Conservation (phyloP, 257 asterid genomes). For the Cynanchum wilfordii region DNA sequence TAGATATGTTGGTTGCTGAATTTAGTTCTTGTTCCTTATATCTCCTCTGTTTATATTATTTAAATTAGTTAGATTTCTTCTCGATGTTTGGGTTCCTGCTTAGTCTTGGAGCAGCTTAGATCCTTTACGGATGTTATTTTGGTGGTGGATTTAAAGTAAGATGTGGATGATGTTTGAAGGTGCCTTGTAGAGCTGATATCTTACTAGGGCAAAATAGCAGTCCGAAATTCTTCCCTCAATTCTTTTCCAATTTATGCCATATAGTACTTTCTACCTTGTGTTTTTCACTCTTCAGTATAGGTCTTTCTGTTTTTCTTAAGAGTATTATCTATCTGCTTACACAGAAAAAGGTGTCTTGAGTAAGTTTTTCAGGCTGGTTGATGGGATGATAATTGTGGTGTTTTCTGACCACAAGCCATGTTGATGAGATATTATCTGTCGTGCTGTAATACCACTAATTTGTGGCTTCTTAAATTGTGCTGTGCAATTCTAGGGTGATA, state of each 20-base stretch:
- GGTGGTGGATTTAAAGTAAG: not conserved
- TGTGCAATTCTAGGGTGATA: not conserved
- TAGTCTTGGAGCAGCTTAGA: not conserved
- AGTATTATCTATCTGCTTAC: not conserved
- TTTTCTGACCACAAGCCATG: not conserved
- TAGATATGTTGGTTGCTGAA: not conserved
- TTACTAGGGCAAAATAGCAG: not conserved
- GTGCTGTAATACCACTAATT: not conserved
- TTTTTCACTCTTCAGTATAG: not conserved
- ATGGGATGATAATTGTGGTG: not conserved
- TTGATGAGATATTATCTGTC: not conserved
- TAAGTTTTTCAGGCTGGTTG: not conserved
- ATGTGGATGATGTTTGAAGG: not conserved
- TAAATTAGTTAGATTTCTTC: not conserved
- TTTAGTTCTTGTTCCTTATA: not conserved
- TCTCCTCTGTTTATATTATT: not conserved
- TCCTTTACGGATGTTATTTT: not conserved
- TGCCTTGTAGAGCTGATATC: not conserved
- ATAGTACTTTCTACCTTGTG: not conserved
- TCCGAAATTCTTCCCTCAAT: not conserved
- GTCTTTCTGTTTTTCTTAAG: not conserved
- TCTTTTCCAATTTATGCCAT: not conserved
- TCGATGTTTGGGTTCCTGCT: not conserved
- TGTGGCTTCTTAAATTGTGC: not conserved
- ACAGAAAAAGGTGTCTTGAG: not conserved